A percentile compares a stretch with the other conserved stretches of the same genome.
These are phyloP conservation scores for Rhodotorula sp. DNA, from an alignment of 1,284 basidiomycete genomes.

Conservation along the genomic window DNA sequence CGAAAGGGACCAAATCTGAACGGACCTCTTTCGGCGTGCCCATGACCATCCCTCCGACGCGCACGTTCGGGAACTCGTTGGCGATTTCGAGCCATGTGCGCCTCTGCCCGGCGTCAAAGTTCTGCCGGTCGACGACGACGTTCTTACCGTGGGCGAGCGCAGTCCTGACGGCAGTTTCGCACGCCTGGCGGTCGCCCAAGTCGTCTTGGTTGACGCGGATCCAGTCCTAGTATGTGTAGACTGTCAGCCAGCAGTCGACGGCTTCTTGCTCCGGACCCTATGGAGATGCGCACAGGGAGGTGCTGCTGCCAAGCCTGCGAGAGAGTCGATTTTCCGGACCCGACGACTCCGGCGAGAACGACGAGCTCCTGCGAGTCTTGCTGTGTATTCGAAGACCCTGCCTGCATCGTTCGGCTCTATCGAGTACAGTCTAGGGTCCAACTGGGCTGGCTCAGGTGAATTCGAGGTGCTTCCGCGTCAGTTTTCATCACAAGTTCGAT, in stretches of 20 bases:
- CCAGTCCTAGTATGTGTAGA: constrained; percentile 23
- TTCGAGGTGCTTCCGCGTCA: too few relatives aligned
- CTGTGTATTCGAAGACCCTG: neutral
- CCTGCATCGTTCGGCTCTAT: neutral
- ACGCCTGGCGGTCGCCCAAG: constrained; percentile 28
- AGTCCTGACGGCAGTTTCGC: constrained; percentile 22
- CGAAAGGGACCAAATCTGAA: too few relatives aligned
- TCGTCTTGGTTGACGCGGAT: constrained; percentile 41
- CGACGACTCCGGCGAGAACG: constrained; percentile 39
- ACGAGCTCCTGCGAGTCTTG: constrained; percentile 9
- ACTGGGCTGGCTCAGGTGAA: too few relatives aligned
- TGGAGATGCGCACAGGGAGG: constrained; percentile 6
- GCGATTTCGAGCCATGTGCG: constrained; percentile 41
- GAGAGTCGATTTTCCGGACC: constrained; percentile 40
- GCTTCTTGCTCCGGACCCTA: too few relatives aligned
- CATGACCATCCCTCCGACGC: constrained; percentile 41
- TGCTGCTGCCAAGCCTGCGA: constrained; percentile 12
- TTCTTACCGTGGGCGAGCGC: constrained; percentile 21
- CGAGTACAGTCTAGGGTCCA: neutral
- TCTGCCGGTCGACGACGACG: constrained; percentile 44
- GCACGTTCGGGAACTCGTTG: constrained; percentile 24
- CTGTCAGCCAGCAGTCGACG: neutral
- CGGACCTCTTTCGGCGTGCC: constrained; percentile 28
- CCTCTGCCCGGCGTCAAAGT: constrained; percentile 42
- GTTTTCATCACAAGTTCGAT: neutral